Evolutionary conservation across 2,329 filamentous ascomycete species (phyloP).

Genomic region (Colletotrichum ledebouriae): DNA sequence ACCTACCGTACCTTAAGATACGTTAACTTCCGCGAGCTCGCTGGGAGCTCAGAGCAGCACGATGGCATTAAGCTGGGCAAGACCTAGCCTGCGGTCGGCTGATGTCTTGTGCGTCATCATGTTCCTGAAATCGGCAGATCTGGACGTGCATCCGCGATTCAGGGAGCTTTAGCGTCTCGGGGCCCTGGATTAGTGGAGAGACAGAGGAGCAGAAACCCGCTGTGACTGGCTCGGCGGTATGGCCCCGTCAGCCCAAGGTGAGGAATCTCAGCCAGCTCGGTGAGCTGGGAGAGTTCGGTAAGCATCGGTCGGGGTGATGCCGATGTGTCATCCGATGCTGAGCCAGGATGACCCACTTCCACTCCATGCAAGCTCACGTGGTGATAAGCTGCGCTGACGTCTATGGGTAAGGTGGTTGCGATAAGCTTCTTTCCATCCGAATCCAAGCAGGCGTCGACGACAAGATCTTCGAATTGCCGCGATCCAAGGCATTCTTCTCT

Average conservation of each 20-base stretch:
- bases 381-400: slow-evolving; percentile 28
- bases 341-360: not conserved
- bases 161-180: slow-evolving; percentile 34
- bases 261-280: not conserved
- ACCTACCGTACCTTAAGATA: not conserved
- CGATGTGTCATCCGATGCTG: not conserved
- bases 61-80: slow-evolving; percentile 30
- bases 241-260: not conserved
- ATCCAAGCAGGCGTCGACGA: slow-evolving; percentile 9
- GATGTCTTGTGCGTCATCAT: slow-evolving; percentile 43
- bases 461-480: not conserved
- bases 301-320: not conserved
- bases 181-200: slow-evolving; percentile 26
- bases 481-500: not conserved
- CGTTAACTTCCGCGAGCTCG: not conserved
- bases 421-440: slow-evolving; percentile 9
- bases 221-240: slow-evolving; percentile 1
- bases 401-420: not conserved
- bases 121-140: slow-evolving; percentile 43
- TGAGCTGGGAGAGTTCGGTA: not conserved
- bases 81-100: slow-evolving; percentile 34
- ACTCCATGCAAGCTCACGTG: not conserved
- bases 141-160: slow-evolving; percentile 33
- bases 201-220: no score
- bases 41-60: not conserved